phyloP scores from a whole-genome alignment of 108 stramenopile genomes.

The Fragilariopsis cylindrus region DNA sequence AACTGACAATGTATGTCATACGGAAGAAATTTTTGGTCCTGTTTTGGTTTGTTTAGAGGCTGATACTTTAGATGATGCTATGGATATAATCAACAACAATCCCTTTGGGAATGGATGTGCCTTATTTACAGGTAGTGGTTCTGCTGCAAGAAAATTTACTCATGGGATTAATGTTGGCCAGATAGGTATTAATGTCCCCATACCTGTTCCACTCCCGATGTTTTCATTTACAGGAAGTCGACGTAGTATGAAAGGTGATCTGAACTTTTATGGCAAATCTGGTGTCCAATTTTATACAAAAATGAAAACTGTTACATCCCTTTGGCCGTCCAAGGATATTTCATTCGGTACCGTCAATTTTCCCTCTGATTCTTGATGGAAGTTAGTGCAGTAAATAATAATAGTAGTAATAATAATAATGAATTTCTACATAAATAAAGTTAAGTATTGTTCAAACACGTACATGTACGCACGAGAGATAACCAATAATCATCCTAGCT shows the following conservation, averaged over 20 bases:
- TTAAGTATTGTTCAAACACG: no score
- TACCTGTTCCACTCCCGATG: conserved; percentile 94
- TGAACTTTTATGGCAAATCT: conserved; percentile 91
- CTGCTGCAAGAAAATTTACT: conserved; percentile 91
- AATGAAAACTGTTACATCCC: conserved; percentile 91
- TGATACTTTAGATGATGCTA: conserved; percentile 90
- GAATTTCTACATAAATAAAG: no score
- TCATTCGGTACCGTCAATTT: conserved; percentile 72
- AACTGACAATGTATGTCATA: conserved; percentile 66
- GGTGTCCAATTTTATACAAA: conserved; percentile 96
- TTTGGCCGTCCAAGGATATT: conserved; percentile 74
- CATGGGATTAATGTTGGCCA: conserved; percentile 91
- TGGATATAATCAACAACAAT: conserved; percentile 82
- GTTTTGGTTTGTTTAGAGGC: conserved; percentile 76
- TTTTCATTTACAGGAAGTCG: conserved; percentile 95
- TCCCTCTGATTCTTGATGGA: conserved; percentile 31
- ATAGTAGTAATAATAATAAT: not conserved
- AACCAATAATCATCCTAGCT: no score
- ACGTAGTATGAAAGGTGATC: conserved; percentile 85
- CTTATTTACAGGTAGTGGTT: conserved; percentile 89
- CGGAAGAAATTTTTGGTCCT: conserved; percentile 96
- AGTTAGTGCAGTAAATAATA: not conserved
- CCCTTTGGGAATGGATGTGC: conserved; percentile 92
- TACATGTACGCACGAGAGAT: no score
- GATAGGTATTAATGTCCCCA: conserved; percentile 86